Conservation (phyloP, 768 basidiomycete genomes). For the Auriscalpium orientale region DNA sequence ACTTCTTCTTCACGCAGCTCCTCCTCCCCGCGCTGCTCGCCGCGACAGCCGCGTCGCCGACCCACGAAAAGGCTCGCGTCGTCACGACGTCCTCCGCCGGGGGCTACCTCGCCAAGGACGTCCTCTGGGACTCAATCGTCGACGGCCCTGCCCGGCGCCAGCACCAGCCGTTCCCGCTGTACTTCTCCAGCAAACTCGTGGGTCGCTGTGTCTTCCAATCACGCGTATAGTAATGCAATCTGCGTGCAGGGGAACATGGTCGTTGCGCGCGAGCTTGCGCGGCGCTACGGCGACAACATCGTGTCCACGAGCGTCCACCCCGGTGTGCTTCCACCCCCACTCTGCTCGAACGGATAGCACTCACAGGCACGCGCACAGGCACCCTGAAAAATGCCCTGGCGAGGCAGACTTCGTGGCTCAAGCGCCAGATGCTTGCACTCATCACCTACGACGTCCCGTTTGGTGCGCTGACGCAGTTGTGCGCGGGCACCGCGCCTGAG, state of each 20-base stretch:
- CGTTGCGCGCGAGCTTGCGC: constrained; percentile 36
- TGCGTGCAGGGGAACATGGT: constrained; percentile 32
- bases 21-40: constrained; percentile 40
- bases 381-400: neutral
- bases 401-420: neutral
- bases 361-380: neutral
- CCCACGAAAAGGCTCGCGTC: constrained; percentile 34
- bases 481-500: no score
- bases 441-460: no score
- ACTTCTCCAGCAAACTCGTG: constrained; percentile 40
- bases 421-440: neutral
- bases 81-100: constrained; percentile 36
- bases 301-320: constrained; percentile 42
- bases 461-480: no score
- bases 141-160: constrained; percentile 19
- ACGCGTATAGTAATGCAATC: neutral
- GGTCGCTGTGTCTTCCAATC: constrained; percentile 1
- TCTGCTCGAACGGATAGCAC: neutral
- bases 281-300: constrained; percentile 39
- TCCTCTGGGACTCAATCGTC: constrained; percentile 32
- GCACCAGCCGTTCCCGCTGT: constrained; percentile 8
- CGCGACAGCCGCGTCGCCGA: constrained; percentile 29
- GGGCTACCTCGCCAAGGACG: constrained; percentile 21
- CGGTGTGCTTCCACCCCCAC: constrained; percentile 26
- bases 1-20: constrained; percentile 57